These are phyloP conservation scores for Xylariales sp. DNA, from an alignment of 2,329 filamentous ascomycete genomes.

Conservation along the genomic window DNA sequence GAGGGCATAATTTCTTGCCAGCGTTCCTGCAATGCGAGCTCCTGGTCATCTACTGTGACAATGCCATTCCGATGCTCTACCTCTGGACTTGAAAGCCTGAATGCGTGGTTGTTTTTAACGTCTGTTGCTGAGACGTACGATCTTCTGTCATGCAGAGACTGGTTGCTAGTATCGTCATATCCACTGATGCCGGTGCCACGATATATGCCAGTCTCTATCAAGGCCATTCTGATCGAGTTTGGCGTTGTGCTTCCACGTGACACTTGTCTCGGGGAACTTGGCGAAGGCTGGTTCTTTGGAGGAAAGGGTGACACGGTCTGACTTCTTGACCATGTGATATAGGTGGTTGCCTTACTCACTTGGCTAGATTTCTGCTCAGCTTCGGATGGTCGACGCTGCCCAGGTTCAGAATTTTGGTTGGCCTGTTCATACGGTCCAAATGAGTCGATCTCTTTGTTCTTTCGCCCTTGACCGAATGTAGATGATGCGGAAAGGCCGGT, in stretches of 20 bases:
- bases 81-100: no score
- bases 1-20: no score
- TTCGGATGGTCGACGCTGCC: not conserved
- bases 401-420: not conserved
- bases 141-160: no score
- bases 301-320: not conserved
- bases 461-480: no score
- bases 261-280: not conserved
- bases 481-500: no score
- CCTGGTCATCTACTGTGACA: no score
- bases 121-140: no score
- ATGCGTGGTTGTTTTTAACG: no score
- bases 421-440: conserved; percentile 9
- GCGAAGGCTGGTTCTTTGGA: not conserved
- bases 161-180: conserved; percentile 1
- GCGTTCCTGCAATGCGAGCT: no score
- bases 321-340: conserved; percentile 20
- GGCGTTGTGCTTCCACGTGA: not conserved
- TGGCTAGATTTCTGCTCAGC: not conserved
- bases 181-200: conserved; percentile 7
- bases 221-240: not conserved
- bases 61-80: no score
- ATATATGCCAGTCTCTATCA: conserved; percentile 8
- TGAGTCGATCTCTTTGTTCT: no score
- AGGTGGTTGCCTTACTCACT: conserved; percentile 10